Conservation (phyloP, 371 early-diverging fungal genomes). For the Smittium culicis region DNA sequence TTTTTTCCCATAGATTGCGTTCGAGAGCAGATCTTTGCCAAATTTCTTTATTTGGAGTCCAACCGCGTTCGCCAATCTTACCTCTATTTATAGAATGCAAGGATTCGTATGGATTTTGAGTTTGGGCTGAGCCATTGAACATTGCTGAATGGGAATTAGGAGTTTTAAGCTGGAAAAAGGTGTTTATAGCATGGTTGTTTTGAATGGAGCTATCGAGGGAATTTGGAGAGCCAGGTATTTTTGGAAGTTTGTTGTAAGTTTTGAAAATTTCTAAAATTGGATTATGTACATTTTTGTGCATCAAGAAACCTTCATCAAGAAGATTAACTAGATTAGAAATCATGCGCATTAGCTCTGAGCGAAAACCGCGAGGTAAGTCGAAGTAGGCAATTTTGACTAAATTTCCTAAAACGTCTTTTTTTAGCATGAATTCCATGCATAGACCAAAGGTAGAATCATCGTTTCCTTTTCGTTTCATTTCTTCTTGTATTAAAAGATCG, state of each 20-base stretch:
- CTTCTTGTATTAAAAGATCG: constrained; percentile 82
- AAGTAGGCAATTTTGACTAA: constrained; percentile 63
- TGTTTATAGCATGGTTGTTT: background rate
- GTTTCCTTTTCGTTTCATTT: constrained; percentile 45
- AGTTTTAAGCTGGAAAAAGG: constrained; percentile 12
- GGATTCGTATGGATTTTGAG: background rate
- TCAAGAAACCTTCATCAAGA: constrained; percentile 72
- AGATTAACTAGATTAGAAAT: constrained; percentile 70
- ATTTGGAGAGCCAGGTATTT: background rate
- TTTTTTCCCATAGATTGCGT: constrained; percentile 30
- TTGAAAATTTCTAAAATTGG: constrained; percentile 67
- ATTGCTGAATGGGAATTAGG: constrained; percentile 7
- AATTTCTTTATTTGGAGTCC: background rate
- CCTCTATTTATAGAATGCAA: background rate
- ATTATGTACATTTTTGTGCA: constrained; percentile 77
- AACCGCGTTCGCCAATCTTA: background rate
- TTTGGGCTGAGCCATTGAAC: background rate
- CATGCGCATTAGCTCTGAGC: constrained; percentile 66
- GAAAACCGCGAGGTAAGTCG: constrained; percentile 75
- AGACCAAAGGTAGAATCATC: constrained; percentile 57
- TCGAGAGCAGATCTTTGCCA: constrained; percentile 25
- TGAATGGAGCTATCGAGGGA: constrained; percentile 12
- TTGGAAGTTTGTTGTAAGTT: constrained; percentile 42
- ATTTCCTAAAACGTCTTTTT: constrained; percentile 58
- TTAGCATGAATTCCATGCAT: constrained; percentile 85